Conservation (phyloP, 352 stramenopile genomes). For the Phytophthora meadii region DNA sequence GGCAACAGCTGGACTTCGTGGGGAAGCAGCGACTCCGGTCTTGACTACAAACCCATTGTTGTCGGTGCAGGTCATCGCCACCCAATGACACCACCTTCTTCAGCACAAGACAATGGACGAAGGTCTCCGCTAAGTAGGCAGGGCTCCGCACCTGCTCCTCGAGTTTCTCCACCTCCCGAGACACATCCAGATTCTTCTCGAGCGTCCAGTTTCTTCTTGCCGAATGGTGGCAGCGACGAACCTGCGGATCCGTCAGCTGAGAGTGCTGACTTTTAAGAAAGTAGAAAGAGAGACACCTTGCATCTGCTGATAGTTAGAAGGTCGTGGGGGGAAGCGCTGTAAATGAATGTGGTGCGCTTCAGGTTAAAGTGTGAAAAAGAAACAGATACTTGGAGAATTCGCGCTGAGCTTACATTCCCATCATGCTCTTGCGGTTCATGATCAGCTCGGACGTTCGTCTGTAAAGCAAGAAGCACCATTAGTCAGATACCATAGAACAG, state of each 20-base stretch:
- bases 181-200: slow-evolving; percentile 31
- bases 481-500: background rate
- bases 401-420: slow-evolving; percentile 33
- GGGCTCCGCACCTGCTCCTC: slow-evolving; percentile 22
- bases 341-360: slow-evolving; percentile 36
- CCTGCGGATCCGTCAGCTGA: slow-evolving; percentile 48
- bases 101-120: slow-evolving; percentile 16
- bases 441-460: slow-evolving; percentile 89
- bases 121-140: slow-evolving; percentile 24
- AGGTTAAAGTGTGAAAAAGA: slow-evolving; percentile 7
- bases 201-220: slow-evolving; percentile 67
- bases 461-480: slow-evolving; percentile 11
- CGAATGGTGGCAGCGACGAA: slow-evolving; percentile 42
- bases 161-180: slow-evolving; percentile 23
- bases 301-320: slow-evolving; percentile 17
- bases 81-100: slow-evolving; percentile 19
- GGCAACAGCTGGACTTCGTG: slow-evolving; percentile 78
- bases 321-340: slow-evolving; percentile 15
- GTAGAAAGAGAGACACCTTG: slow-evolving; percentile 1
- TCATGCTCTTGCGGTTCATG: slow-evolving; percentile 79
- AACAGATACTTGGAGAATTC: slow-evolving; percentile 20
- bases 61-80: slow-evolving; percentile 38
- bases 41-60: slow-evolving; percentile 77
- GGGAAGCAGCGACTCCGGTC: slow-evolving; percentile 42
- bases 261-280: slow-evolving; percentile 73